phyloP scores from a whole-genome alignment of 1,284 basidiomycete genomes.

The Sanghuangporus weigelae region DNA sequence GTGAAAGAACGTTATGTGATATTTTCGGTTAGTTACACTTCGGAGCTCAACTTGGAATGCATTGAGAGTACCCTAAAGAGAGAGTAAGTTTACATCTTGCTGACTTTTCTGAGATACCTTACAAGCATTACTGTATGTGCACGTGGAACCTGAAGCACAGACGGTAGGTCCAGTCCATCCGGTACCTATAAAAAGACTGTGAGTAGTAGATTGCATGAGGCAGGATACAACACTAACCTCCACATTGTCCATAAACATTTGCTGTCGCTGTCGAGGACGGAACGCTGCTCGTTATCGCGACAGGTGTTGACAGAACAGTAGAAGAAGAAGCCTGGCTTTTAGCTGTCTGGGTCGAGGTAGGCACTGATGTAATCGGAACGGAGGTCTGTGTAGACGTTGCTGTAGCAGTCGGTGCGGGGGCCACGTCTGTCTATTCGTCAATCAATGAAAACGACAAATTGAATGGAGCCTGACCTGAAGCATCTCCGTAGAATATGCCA shows the following conservation, averaged over 20 bases:
- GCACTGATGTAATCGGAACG: neutral
- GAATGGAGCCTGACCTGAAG: neutral
- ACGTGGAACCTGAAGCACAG: slow-evolving; percentile 10
- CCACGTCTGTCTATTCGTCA: slow-evolving; percentile 28
- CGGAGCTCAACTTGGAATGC: neutral
- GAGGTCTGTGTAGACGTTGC: slow-evolving; percentile 14
- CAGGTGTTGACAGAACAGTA: slow-evolving; percentile 11
- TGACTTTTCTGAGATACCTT: neutral
- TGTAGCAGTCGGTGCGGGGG: slow-evolving; percentile 27
- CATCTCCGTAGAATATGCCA: slow-evolving; percentile 57
- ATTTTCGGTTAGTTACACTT: neutral
- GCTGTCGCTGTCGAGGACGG: slow-evolving; percentile 24
- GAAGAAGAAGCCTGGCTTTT: neutral
- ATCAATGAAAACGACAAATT: neutral
- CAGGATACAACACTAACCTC: slow-evolving; percentile 27
- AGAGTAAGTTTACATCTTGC: neutral
- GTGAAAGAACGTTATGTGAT: neutral
- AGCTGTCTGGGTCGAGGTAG: neutral
- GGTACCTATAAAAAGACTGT: neutral
- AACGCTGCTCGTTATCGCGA: slow-evolving; percentile 21
- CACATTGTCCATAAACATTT: slow-evolving; percentile 41
- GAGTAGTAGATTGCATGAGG: neutral
- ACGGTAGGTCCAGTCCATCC: slow-evolving; percentile 12
- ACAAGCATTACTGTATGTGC: slow-evolving; percentile 10
- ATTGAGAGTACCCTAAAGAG: neutral